A percentile compares a stretch with the other conserved stretches of the same genome.
phyloP scores from a whole-genome alignment of 345 rosid genomes.

The Syzygium aromaticum region DNA sequence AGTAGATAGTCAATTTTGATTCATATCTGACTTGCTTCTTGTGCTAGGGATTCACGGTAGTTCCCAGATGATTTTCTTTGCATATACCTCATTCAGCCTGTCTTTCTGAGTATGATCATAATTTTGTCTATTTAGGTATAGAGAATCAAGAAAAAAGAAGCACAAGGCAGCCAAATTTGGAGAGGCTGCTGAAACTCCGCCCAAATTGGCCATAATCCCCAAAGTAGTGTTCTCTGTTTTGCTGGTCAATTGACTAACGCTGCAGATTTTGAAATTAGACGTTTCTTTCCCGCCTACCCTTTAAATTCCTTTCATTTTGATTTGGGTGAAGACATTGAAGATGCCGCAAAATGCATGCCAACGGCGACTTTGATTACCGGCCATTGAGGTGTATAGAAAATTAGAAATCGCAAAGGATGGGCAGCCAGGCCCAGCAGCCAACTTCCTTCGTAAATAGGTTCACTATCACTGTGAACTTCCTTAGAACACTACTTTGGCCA shows the following conservation, averaged over 20 bases:
- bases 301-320: neutral
- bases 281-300: neutral
- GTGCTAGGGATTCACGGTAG: too few species aligned
- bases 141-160: slow-evolving; percentile 65
- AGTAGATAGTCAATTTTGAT: too few species aligned
- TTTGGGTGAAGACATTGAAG: slow-evolving; percentile 35
- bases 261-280: neutral
- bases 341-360: slow-evolving; percentile 34
- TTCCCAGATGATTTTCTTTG: too few species aligned
- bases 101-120: too few species aligned
- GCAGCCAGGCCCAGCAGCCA: slow-evolving; percentile 52
- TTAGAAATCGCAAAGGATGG: slow-evolving; percentile 46
- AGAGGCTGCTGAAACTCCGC: slow-evolving; percentile 78
- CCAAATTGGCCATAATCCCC: slow-evolving; percentile 44
- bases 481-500: neutral
- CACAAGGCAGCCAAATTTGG: slow-evolving; percentile 53
- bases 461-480: slow-evolving; percentile 1
- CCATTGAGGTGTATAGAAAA: slow-evolving; percentile 59
- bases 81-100: too few species aligned
- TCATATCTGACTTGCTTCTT: too few species aligned
- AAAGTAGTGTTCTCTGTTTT: slow-evolving; percentile 29
- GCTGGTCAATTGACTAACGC: neutral
- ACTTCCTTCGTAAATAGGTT: slow-evolving; percentile 21
- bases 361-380: slow-evolving; percentile 58
- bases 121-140: slow-evolving; percentile 23